Evolutionary conservation across 495 filamentous ascomycete species (phyloP).

Genomic region (Polyplosphaeria fusca): DNA sequence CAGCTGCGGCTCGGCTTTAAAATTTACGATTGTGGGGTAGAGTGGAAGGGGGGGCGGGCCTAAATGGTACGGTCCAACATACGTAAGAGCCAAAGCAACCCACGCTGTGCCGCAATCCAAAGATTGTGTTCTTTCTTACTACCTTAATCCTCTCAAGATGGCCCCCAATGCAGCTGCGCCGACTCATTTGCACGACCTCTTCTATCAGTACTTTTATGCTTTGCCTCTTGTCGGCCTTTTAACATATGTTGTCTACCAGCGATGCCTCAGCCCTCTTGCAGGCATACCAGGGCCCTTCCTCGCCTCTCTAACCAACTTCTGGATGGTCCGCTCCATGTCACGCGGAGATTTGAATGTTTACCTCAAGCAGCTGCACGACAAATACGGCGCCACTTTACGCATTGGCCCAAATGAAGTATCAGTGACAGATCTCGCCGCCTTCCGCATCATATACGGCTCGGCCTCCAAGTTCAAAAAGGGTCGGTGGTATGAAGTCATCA

Average conservation of each 20-base stretch:
- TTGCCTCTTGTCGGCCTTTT: neutral
- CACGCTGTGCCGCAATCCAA: too few species aligned
- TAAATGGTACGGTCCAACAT: too few species aligned
- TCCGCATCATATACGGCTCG: neutral
- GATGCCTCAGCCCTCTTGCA: neutral
- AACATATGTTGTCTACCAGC: neutral
- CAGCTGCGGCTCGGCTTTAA: too few species aligned
- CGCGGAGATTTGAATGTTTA: neutral
- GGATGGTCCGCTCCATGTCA: neutral
- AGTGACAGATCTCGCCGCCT: neutral
- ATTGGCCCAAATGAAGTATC: neutral
- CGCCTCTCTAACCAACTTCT: neutral
- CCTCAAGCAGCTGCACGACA: neutral
- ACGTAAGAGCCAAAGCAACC: too few species aligned
- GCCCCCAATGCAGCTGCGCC: too few species aligned
- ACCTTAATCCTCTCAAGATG: too few species aligned
- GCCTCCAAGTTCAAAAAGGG: neutral
- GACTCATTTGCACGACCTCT: too few species aligned
- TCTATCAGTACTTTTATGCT: neutral
- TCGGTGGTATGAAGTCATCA: neutral
- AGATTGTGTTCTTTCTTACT: too few species aligned
- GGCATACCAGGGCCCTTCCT: neutral
- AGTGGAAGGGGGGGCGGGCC: too few species aligned
- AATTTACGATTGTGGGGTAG: too few species aligned
- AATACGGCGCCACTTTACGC: slow-evolving; percentile 1